Evolutionary conservation across 148 eudicot species (phyloP).

Genomic region (Rhododendron mucronatum): DNA sequence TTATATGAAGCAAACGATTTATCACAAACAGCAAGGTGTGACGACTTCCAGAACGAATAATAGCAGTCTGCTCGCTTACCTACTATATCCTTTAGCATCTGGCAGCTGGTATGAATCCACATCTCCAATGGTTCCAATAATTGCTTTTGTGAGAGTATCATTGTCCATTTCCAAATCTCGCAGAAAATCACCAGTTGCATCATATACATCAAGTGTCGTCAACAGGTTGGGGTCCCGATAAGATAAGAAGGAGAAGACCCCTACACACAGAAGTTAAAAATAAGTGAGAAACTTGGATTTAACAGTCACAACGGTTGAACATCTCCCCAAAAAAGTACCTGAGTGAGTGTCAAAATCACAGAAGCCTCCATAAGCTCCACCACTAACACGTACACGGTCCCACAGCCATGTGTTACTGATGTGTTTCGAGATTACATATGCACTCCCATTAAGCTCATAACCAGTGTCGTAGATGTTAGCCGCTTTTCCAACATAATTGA

Average conservation of each 20-base stretch:
- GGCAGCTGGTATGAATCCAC: conserved; percentile 94
- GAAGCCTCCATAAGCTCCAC: conserved; percentile 99
- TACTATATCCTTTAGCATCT: conserved; percentile 98
- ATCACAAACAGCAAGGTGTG: not conserved
- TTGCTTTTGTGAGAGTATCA: conserved; percentile 92
- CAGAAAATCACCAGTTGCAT: conserved; percentile 74
- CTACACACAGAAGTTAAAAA: conserved; percentile 29
- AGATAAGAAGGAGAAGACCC: conserved; percentile 87
- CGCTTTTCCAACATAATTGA: conserved; percentile 98
- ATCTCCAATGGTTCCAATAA: conserved; percentile 97
- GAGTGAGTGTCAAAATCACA: conserved; percentile 95
- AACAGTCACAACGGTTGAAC: not conserved
- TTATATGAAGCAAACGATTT: not conserved
- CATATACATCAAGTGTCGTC: conserved; percentile 90
- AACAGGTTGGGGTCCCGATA: conserved; percentile 96
- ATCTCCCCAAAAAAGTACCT: conserved; percentile 34
- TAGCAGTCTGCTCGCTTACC: conserved; percentile 41
- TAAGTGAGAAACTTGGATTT: conserved; percentile 12
- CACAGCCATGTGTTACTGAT: conserved; percentile 95
- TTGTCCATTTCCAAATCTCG: conserved; percentile 84
- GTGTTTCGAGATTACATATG: conserved; percentile 83
- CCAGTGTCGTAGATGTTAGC: conserved; percentile 82
- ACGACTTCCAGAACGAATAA: not conserved
- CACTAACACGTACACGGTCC: conserved; percentile 99
- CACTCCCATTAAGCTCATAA: conserved; percentile 86